Base-by-base conservation (phyloP, 768 basidiomycete species). In the Hericium alpestre region DNA sequence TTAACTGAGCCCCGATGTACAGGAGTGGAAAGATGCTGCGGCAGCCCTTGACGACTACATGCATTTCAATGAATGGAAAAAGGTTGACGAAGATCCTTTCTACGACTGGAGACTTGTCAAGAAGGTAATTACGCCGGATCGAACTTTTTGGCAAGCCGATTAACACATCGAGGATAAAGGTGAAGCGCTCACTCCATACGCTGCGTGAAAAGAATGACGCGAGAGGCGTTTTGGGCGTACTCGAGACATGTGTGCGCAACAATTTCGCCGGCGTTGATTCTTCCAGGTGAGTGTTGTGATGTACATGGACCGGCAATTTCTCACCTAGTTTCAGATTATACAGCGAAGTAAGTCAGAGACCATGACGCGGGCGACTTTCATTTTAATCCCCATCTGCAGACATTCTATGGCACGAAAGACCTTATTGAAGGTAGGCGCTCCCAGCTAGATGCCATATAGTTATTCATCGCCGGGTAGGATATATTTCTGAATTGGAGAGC, bases 181-280 rank as follows among this genome's bases (percentile, higher is more conserved):
- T 95, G 25, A 79, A 79, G 61, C 78, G 80, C 38, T 94, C 92
- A 0, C 72, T 97, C 53, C 80, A 72, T 58, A 78, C 73, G 22
- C 69, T 93, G 27, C 75, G 94, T 61, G 81, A 84, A 60, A 83
- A 79, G 62, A 83, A 84, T 38, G 94, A 99, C 67, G 86, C 82
- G 3, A 82, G 89, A 58, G 93, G 90, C 0, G 79, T 94, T 51
- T 79, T 95, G 47, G 93, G 91, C 4, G 89, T 97, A 0, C 72
- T 99, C 38, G 92, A 95, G 64, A 90, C 91, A 0, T 96, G 91
- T 62, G 79, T 97, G 47, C 78, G 93, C 55, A 80, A 83, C 22
- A 97, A 96, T 68, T 99, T 97, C 72, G 96, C 90, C 13, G 96
- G 90, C 0, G 83, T 90, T 3, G 94, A 96, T 71, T 90, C 89